A percentile compares a stretch with the other conserved stretches of the same genome.
phyloP scores from a whole-genome alignment of 257 asterid genomes.

The Apocynum venetum region DNA sequence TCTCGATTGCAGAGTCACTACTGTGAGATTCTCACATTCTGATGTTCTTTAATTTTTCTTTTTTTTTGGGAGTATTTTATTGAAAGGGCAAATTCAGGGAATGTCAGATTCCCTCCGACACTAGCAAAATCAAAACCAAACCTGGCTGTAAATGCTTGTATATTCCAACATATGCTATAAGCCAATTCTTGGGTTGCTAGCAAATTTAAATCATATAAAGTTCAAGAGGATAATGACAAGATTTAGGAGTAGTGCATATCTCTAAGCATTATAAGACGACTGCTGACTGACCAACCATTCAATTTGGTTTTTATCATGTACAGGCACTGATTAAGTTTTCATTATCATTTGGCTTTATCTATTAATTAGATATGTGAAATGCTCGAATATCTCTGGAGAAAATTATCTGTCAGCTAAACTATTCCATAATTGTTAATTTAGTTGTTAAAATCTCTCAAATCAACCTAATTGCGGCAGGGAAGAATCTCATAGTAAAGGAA shows the following conservation, averaged over 20 bases:
- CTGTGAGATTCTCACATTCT: conserved; percentile 70
- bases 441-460: too few species aligned
- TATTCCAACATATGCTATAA: conserved; percentile 13
- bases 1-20: conserved; percentile 41
- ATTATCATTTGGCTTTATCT: conserved; percentile 17
- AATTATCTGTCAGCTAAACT: background rate
- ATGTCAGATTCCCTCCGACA: conserved; percentile 73
- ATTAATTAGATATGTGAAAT: background rate
- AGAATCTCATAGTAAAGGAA: too few species aligned
- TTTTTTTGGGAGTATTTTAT: conserved; percentile 38
- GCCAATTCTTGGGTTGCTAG: conserved; percentile 1
- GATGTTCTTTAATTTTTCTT: conserved; percentile 22
- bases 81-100: conserved; percentile 85
- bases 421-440: too few species aligned
- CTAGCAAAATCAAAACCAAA: background rate
- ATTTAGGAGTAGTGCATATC: conserved; percentile 25
- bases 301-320: conserved; percentile 22
- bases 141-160: conserved; percentile 11
- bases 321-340: background rate
- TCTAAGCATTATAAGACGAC: conserved; percentile 39
- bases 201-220: conserved; percentile 23
- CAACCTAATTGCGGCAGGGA: too few species aligned
- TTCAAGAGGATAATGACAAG: conserved; percentile 51
- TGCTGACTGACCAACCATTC: conserved; percentile 37
- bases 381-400: background rate